phyloP scores from a whole-genome alignment of 345 rosid species.

The Diplotaxis tenuifolia region DNA sequence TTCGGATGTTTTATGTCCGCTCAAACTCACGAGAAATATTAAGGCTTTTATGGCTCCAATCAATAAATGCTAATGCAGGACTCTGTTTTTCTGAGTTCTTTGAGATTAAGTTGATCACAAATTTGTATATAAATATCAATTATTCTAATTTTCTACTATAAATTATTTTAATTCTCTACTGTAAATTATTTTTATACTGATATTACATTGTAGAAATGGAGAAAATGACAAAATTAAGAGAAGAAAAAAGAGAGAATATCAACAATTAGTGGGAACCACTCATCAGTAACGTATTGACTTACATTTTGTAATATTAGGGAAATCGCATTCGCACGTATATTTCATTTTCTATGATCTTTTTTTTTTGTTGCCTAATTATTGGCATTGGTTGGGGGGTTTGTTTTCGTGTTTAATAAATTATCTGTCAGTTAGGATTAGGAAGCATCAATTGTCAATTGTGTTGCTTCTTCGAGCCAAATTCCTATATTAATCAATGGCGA shows the following conservation, averaged over 20 bases:
- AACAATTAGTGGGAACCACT: conserved; percentile 30
- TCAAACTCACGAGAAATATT: conserved; percentile 29
- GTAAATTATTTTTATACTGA: background rate
- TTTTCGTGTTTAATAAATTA: background rate
- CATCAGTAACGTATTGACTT: conserved; percentile 29
- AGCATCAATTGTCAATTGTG: conserved; percentile 29
- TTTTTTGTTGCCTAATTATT: background rate
- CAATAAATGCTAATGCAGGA: conserved; percentile 30
- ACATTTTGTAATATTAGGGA: conserved; percentile 16
- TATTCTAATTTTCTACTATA: background rate
- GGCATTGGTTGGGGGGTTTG: conserved; percentile 2
- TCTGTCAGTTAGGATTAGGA: conserved; percentile 28
- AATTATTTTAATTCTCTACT: background rate
- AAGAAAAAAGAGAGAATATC: background rate
- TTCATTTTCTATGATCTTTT: background rate
- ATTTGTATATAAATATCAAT: conserved; percentile 11
- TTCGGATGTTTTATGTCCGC: background rate
- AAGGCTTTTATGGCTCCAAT: conserved; percentile 29
- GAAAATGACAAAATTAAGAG: conserved; percentile 28
- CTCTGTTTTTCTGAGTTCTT: conserved; percentile 8
- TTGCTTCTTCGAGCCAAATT: conserved; percentile 24
- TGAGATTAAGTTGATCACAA: conserved; percentile 8
- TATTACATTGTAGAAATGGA: background rate
- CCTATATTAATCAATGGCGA: conserved; percentile 4
- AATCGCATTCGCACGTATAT: conserved; percentile 19